Evolutionary conservation across 2,329 filamentous ascomycete genomes (phyloP).

Genomic region (Amauroascus niger): DNA sequence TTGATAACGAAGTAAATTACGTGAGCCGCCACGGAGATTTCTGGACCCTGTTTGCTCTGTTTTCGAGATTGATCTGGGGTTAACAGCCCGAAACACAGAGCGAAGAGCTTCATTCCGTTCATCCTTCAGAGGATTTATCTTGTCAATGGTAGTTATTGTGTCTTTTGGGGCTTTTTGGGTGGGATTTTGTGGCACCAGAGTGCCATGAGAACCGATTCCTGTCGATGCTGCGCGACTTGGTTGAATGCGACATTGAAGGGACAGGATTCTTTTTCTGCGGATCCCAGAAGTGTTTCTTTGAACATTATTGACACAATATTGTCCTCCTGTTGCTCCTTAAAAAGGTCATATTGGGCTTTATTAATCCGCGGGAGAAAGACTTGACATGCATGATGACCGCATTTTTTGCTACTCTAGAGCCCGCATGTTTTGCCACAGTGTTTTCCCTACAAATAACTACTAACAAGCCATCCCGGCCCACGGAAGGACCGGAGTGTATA

Average conservation of each 20-base stretch:
- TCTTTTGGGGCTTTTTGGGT: not conserved
- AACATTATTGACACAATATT: not conserved
- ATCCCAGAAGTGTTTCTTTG: not conserved
- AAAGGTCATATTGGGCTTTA: not conserved
- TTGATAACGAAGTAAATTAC: not conserved
- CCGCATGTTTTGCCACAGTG: not conserved
- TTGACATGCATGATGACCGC: not conserved
- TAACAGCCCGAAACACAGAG: not conserved
- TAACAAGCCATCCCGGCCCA: not conserved
- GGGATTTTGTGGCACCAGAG: not conserved
- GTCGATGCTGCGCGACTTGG: not conserved
- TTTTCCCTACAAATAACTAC: not conserved
- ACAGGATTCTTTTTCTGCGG: not conserved
- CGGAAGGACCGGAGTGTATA: conserved; percentile 1
- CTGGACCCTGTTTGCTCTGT: not conserved
- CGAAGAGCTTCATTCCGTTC: not conserved
- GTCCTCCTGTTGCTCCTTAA: not conserved
- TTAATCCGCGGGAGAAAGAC: not conserved
- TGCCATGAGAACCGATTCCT: not conserved
- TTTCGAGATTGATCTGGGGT: too few species aligned
- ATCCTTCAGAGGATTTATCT: not conserved
- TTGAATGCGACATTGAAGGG: not conserved
- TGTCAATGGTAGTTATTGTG: not conserved
- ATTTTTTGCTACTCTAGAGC: not conserved
- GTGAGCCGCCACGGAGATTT: not conserved